Conservation (phyloP, 2,329 filamentous ascomycete genomes). For the Colletotrichum gigasporum region DNA sequence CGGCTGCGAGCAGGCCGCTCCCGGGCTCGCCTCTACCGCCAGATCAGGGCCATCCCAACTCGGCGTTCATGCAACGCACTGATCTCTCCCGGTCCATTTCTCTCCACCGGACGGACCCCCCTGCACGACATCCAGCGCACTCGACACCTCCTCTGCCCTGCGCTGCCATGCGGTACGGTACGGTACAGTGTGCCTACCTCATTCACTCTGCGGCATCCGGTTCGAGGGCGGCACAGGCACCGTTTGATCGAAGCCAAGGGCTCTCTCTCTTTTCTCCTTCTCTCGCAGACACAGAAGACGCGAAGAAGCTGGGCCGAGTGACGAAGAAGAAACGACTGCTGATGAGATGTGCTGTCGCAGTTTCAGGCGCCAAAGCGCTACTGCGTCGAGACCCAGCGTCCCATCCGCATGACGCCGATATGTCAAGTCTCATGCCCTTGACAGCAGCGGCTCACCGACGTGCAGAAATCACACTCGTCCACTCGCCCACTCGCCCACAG, state of each 20-base stretch:
- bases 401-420: conserved; percentile 9
- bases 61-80: conserved; percentile 26
- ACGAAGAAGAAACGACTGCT: background rate
- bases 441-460: background rate
- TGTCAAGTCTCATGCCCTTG: conserved; percentile 6
- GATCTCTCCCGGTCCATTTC: conserved; percentile 4
- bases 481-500: background rate
- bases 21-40: conserved; percentile 1
- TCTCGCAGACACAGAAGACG: background rate
- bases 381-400: background rate
- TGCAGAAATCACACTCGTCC: background rate
- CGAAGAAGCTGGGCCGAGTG: background rate
- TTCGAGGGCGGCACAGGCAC: too few relatives aligned
- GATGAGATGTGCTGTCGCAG: background rate
- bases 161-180: too few relatives aligned
- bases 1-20: conserved; percentile 10
- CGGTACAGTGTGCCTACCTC: too few relatives aligned
- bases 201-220: too few relatives aligned
- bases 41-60: conserved; percentile 26
- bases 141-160: background rate
- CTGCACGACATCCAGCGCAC: background rate
- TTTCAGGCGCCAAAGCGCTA: background rate
- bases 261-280: too few relatives aligned
- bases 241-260: background rate
- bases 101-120: background rate